Evolutionary conservation across 2,329 filamentous ascomycete species (phyloP), one percentile per base, ranked within the genome.

Genomic region (Paecilomyces variotii): DNA sequence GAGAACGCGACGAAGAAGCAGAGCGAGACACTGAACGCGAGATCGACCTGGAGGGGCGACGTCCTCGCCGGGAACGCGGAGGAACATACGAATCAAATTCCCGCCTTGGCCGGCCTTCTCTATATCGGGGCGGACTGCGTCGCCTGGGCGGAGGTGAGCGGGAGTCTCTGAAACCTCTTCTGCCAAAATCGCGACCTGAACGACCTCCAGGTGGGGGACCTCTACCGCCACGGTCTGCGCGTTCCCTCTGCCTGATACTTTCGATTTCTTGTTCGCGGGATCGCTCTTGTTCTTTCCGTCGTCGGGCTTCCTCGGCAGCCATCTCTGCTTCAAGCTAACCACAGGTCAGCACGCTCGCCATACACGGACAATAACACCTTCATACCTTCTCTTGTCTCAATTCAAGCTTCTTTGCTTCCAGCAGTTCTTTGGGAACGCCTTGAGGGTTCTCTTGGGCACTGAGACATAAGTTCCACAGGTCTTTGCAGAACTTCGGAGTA

Each of bases 331-430:
- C 88, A 56, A 91, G 85, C 91, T 92, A 59, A 19, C 30, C 9
- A 60, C 39, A 49, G 55, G 32, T 63, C 53, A 62, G 59, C 39
- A 52, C 14, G 39, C 10, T 9, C 14, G 26, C 24, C 25, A 34
- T 26, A 19, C 28, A 7, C 7, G 55, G 2, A 12, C 25, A 11
- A 19, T 4, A 39, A 14, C 28, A 10, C n/a, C 11, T 45, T 19
- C 6, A 35, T 51, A 95, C 93, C 87, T 96, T 96, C 76, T 97
- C 91, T 75, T 97, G 91, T 62, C 94, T 90, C 54, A 99, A 80
- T 75, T 99, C 94, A 52, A 90, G 78, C 76, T 97, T 99, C 80
- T 99, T 99, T 0, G 93, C 92, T 72, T 99, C 94, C 2, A 99
- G 78, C 50, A 99, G 81, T 74, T 97, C 92, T 74, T 96, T 93